These are phyloP conservation scores for Spizellomyces punctatus DNA, from an alignment of 192 early-diverging fungal genomes.

Conservation along the genomic window DNA sequence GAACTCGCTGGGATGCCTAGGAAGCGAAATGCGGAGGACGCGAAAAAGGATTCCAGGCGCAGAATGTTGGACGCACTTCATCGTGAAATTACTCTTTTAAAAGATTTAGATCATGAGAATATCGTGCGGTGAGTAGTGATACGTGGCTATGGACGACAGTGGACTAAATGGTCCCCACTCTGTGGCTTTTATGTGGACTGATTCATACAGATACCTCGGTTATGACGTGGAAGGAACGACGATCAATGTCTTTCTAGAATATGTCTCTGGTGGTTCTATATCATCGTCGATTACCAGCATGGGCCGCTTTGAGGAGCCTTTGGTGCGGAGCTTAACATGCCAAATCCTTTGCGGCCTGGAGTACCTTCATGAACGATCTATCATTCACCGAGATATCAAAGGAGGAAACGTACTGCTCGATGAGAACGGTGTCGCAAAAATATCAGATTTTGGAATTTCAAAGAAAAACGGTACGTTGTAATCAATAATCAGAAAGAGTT, in stretches of 20 bases:
- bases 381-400: conserved; percentile 98
- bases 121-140: conserved; percentile 68
- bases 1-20: conserved; percentile 23
- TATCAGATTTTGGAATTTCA: conserved; percentile 99
- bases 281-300: conserved; percentile 80
- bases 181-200: too few species aligned
- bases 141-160: too few species aligned
- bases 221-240: conserved; percentile 73
- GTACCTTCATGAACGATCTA: conserved; percentile 91
- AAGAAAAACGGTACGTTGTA: conserved; percentile 65
- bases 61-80: conserved; percentile 85
- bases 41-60: conserved; percentile 5
- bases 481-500: too few species aligned
- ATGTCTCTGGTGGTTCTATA: conserved; percentile 96
- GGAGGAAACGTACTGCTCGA: conserved; percentile 90
- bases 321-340: conserved; percentile 81
- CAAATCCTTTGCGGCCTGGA: conserved; percentile 92
- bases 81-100: conserved; percentile 86
- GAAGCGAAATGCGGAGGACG: conserved; percentile 1
- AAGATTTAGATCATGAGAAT: conserved; percentile 91
- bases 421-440: conserved; percentile 91
- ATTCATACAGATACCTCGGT: conserved; percentile 69
- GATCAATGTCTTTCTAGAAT: conserved; percentile 95
- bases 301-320: conserved; percentile 82
- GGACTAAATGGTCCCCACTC: too few species aligned